A percentile compares a stretch with the other conserved stretches of the same genome.
These are phyloP conservation scores for Naganishia albida DNA, from an alignment of 1,284 basidiomycete species.

Conservation along the genomic window DNA sequence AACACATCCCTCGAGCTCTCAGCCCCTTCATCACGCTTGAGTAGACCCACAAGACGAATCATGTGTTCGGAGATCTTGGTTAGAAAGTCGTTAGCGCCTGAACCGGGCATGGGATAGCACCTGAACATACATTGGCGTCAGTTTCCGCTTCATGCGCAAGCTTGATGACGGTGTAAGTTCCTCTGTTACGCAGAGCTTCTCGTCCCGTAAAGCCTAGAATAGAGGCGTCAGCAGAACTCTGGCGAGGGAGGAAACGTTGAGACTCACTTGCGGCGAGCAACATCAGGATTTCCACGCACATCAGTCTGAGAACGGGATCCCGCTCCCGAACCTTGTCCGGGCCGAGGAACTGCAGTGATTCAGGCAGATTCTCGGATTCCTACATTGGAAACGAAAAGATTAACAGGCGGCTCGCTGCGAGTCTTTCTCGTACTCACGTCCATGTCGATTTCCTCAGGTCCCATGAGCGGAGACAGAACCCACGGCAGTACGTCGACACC, in stretches of 20 bases:
- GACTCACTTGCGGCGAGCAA: conserved; percentile 75
- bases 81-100: not conserved
- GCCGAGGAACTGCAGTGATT: conserved; percentile 83
- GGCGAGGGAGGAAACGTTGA: not conserved
- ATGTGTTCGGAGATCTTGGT: conserved; percentile 65
- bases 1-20: conserved; percentile 57
- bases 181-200: conserved; percentile 74
- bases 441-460: conserved; percentile 88
- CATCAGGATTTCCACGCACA: conserved; percentile 84
- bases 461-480: conserved; percentile 86
- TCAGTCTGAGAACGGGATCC: conserved; percentile 76
- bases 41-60: conserved; percentile 70
- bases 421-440: conserved; percentile 63
- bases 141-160: conserved; percentile 77
- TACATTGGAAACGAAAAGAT: too few species aligned
- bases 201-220: conserved; percentile 72
- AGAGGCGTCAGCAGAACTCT: not conserved
- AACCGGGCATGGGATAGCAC: not conserved
- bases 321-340: conserved; percentile 79
- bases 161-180: conserved; percentile 84
- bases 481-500: conserved; percentile 80
- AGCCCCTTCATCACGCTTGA: conserved; percentile 69
- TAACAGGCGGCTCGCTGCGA: conserved; percentile 36
- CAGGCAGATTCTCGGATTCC: conserved; percentile 85
- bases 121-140: conserved; percentile 67